Evolutionary conservation across 108 stramenopile species (phyloP), one percentile per base, ranked within the genome.

Genomic region (Parietichytrium sp.): DNA sequence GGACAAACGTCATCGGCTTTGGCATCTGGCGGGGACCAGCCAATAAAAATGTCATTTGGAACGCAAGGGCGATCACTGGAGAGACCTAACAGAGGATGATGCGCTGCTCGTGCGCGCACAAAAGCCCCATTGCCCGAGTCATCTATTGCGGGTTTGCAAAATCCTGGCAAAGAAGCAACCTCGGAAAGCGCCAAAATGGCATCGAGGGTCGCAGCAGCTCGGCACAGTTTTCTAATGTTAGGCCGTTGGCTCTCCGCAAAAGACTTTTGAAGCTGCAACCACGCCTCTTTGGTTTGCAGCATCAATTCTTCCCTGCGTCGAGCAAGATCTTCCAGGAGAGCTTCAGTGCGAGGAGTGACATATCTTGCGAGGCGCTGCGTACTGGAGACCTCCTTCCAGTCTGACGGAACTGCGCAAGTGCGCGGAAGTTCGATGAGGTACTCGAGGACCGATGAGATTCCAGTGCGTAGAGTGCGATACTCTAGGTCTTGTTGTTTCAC

Each of bases 311-410:
- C 61, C n/a, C 61, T 16, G 29, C 61, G 61, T 23, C 61, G 61
- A 0, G 61, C 61, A 8, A 72, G 33, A 13, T 72, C 38, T n/a
- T 72, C 61, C 10, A 72, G 61, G n/a, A 72, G 33, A 6, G 36
- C 61, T 27, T 72, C 61, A 25, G 45, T 25, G 8, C 10, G 10
- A 10, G 61, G 61, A 13, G 61, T 25, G 10, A 25, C 25, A 27
- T 72, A 72, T 12, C 61, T 33, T n/a, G 61, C 36, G 33, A 72
- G 38, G 13, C 61, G 61, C 42, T 72, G 61, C 8, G 61, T 72
- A 10, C 38, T 45, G 8, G 61, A 72, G 6, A 72, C 61, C 33
- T 72, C 61, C 10, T 47, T 72, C 61, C 61, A 72, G 15, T 72
- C 61, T 6, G 38, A 42, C 29, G 61, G 61, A 8, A 72, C 61